Evolutionary conservation across 441 rosid genomes (phyloP).

Genomic region (Corymbia citriodora): DNA sequence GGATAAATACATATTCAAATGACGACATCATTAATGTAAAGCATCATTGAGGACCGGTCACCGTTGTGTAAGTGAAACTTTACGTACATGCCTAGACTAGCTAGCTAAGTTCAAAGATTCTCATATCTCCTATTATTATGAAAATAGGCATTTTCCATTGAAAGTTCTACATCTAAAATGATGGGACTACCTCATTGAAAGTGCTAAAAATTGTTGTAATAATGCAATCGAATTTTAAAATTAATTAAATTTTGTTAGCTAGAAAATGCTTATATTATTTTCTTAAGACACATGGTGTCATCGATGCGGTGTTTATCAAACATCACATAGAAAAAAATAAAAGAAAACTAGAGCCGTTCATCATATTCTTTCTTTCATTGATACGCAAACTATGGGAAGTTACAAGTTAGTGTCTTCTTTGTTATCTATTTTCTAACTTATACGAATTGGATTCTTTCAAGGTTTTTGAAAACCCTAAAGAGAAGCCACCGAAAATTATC

Average conservation of each 20-base stretch:
- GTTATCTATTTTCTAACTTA: background rate
- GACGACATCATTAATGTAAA: background rate
- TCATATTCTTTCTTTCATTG: background rate
- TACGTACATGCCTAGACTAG: accelerated
- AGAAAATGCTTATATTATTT: background rate
- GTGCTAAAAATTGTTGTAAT: background rate
- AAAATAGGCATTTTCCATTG: background rate
- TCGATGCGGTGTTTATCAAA: background rate
- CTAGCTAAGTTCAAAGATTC: background rate
- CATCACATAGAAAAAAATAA: background rate
- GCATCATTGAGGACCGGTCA: background rate
- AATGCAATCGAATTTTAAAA: accelerated
- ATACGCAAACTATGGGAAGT: background rate
- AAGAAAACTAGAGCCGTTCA: background rate
- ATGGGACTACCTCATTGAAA: accelerated
- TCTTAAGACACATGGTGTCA: background rate
- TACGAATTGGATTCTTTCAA: background rate
- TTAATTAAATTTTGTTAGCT: background rate
- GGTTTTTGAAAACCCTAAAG: background rate
- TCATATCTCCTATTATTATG: background rate
- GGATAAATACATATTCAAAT: background rate
- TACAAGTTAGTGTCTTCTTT: background rate
- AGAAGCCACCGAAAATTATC: background rate
- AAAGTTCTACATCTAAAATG: background rate
- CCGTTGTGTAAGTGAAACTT: background rate